Percentiles rank a stretch among this genome's conserved stretches.
phyloP scores from a whole-genome alignment of 176 grass and related monocot species.

The Hordeum vulgare region DNA sequence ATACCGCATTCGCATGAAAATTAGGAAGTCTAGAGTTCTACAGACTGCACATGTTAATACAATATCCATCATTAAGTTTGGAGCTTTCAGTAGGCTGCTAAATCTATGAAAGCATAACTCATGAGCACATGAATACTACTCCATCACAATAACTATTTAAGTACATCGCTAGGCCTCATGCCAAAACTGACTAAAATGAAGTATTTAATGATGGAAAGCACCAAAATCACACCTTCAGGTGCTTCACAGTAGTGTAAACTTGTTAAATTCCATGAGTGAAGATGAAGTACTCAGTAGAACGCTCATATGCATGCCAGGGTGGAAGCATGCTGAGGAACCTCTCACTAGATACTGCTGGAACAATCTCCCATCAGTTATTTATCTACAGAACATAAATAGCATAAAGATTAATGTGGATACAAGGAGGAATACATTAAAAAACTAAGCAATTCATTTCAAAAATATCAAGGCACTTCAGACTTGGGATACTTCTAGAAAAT shows the following conservation, averaged over 20 bases:
- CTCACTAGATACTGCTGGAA: too few relatives aligned
- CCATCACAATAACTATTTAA: neutral
- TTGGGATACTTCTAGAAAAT: slow-evolving; percentile 14
- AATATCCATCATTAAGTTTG: neutral
- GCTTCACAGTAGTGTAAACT: slow-evolving; percentile 91
- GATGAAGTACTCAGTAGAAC: too few relatives aligned
- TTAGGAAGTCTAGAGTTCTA: neutral
- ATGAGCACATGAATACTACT: neutral
- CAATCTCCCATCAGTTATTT: too few relatives aligned
- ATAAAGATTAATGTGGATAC: too few relatives aligned
- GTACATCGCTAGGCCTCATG: neutral
- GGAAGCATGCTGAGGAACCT: too few relatives aligned
- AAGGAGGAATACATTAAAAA: slow-evolving; percentile 5
- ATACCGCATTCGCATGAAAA: neutral
- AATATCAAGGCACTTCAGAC: neutral
- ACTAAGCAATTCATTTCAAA: neutral
- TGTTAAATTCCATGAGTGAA: slow-evolving; percentile 75
- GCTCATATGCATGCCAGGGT: too few relatives aligned
- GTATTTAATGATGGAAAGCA: neutral
- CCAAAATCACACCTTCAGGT: slow-evolving; percentile 52
- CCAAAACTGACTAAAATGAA: neutral
- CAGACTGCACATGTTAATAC: neutral
- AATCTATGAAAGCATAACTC: slow-evolving; percentile 1
- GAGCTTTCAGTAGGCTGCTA: slow-evolving; percentile 1
- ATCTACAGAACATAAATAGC: too few relatives aligned